phyloP scores from a whole-genome alignment of 208 protist species.

The Leishmania arabica region DNA sequence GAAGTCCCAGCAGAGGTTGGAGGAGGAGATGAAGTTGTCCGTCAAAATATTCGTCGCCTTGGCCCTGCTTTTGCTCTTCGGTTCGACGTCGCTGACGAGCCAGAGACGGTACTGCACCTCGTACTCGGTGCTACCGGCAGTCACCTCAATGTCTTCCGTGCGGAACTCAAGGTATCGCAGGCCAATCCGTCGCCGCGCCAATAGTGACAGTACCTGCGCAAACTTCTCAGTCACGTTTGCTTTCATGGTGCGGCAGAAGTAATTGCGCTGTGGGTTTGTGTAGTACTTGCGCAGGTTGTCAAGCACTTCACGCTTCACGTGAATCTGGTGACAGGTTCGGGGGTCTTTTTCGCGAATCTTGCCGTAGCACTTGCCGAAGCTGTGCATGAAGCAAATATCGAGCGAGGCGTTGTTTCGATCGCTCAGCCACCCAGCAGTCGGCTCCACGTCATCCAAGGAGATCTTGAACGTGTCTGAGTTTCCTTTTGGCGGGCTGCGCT shows the following conservation, averaged over 20 bases:
- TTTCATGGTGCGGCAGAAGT: conserved; percentile 66
- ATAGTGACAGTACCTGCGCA: conserved; percentile 42
- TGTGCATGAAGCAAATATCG: conserved; percentile 75
- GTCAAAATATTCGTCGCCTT: conserved; percentile 23
- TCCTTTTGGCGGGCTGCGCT: conserved; percentile 15
- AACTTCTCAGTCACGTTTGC: conserved; percentile 54
- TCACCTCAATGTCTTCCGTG: conserved; percentile 51
- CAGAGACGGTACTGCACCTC: conserved; percentile 57
- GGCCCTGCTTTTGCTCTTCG: conserved; percentile 10
- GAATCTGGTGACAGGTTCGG: conserved; percentile 59
- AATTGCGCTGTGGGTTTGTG: conserved; percentile 42
- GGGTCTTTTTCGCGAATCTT: conserved; percentile 49
- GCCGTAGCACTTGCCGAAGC: conserved; percentile 61
- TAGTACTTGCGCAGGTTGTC: conserved; percentile 47
- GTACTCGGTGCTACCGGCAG: conserved; percentile 47
- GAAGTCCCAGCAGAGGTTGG: conserved; percentile 56
- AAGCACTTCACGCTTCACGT: conserved; percentile 43
- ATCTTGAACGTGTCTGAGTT: conserved; percentile 27
- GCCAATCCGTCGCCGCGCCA: conserved; percentile 41
- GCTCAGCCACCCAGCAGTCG: conserved; percentile 54
- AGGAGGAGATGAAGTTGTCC: conserved; percentile 55
- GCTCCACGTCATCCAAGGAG: conserved; percentile 49
- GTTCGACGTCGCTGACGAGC: conserved; percentile 35
- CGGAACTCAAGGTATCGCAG: conserved; percentile 63
- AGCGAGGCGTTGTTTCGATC: conserved; percentile 53